Evolutionary conservation across 2,329 filamentous ascomycete species (phyloP), one percentile per base, ranked within the genome.

Genomic region (Colletotrichum caudatum): DNA sequence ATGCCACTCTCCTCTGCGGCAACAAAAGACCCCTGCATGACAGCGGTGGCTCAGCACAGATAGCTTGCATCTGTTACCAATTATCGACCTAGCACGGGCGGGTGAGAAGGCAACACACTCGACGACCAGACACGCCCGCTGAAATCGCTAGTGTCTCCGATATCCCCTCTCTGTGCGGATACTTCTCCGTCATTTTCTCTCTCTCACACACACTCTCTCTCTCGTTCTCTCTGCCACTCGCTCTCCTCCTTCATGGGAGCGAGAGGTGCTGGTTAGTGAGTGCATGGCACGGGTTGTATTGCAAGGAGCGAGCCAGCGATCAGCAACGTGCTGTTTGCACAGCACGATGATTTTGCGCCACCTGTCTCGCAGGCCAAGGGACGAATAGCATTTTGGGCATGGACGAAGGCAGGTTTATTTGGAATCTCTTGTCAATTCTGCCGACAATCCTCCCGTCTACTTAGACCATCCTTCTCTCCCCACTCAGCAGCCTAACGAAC

Each of bases 61-160:
- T 46, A 63, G 37, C 64, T 68, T 68, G 69, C 58, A 51, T 58
- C n/a, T 62, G 23, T 37, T 64, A 61, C 29, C 33, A 48, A 62
- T 63, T 39, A 46, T 68, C 53, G 65, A 48, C 44, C 44, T 46
- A 29, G 23, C 23, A 18, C 35, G 41, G n/a, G 59, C 46, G 59
- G 46, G n/a, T n/a, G n/a, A n/a, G 39, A 54, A 16, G 41, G 37
- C 44, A n/a, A n/a, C 41, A 18, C 18, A 44, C 18, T 44, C 35
- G 29, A 71, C 58, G 57, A 46, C 65, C 66, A 63, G 44, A 48
- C 58, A 33, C 54, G 53, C 51, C 69, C 69, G 69, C 65, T 41
- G 64, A 54, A 54, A 69, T 44, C 59, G 65, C 69, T 60, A 29
- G 37, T 46, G 46, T 41, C 54, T 69, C 46, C 50, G 26, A 26